Conservation (phyloP, 139 green algal genomes). For the Mesotaenium endlicherianum region DNA sequence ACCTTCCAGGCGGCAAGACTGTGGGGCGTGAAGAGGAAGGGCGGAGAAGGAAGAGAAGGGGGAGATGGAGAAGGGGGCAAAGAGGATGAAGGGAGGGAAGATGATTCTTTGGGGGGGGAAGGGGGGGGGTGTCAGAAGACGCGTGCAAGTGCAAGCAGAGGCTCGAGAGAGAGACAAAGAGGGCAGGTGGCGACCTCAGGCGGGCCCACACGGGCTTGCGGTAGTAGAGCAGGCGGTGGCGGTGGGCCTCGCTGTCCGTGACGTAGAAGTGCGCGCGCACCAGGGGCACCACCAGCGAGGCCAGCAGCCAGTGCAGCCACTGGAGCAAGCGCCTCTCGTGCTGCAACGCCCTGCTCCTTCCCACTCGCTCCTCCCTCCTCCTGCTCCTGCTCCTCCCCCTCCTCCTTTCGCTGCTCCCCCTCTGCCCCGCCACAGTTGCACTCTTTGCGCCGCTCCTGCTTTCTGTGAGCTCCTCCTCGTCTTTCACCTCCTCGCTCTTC, state of each 20-base stretch:
- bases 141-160: no score
- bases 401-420: background rate
- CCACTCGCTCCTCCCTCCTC: background rate
- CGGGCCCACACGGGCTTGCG: conserved; percentile 78
- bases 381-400: background rate
- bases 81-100: no score
- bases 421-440: background rate
- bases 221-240: conserved; percentile 79
- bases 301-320: conserved; percentile 79
- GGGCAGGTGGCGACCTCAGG: background rate
- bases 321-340: background rate
- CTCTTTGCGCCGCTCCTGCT: background rate
- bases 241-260: conserved; percentile 81
- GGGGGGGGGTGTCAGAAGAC: no score
- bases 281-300: conserved; percentile 70
- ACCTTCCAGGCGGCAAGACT: no score
- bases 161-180: no score
- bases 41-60: no score
- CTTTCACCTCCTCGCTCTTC: background rate
- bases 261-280: conserved; percentile 83
- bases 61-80: no score
- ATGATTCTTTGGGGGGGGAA: no score
- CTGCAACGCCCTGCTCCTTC: background rate
- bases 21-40: no score
- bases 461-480: background rate